These are phyloP conservation scores for Garcia nutans DNA, from an alignment of 345 rosid species.

Conservation along the genomic window DNA sequence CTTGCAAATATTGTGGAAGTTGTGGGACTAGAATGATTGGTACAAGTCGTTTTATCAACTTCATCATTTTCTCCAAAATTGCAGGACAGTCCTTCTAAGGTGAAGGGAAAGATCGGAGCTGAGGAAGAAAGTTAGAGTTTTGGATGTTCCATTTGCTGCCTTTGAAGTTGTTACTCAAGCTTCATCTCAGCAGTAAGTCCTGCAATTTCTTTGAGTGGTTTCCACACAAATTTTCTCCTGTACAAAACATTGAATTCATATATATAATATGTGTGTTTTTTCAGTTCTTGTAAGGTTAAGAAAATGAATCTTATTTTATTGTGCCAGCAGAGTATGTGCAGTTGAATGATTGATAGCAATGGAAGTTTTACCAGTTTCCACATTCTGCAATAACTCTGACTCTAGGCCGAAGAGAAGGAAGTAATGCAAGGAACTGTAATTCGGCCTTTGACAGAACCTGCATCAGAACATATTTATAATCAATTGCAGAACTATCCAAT, in stretches of 20 bases:
- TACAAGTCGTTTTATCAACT: neutral
- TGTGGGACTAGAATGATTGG: neutral
- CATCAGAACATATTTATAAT: neutral
- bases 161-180: constrained; percentile 21
- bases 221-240: constrained; percentile 93
- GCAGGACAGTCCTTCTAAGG: neutral
- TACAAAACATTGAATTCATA: neutral
- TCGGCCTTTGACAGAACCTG: constrained; percentile 88
- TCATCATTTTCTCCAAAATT: neutral
- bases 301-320: too few species aligned
- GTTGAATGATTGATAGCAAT: neutral
- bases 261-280: too few species aligned
- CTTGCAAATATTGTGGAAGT: neutral
- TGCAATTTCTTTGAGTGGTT: constrained; percentile 73
- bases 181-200: constrained; percentile 41
- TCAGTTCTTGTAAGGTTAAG: too few species aligned
- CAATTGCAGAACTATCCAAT: neutral
- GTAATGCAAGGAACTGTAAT: constrained; percentile 85
- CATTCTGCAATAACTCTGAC: constrained; percentile 88
- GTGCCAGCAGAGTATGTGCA: neutral
- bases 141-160: neutral
- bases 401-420: constrained; percentile 77
- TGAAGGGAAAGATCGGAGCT: neutral
- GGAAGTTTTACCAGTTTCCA: constrained; percentile 68
- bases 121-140: neutral